These are phyloP conservation scores for Powellomyces hirtus DNA, from an alignment of 192 early-diverging fungal species.

Conservation along the genomic window DNA sequence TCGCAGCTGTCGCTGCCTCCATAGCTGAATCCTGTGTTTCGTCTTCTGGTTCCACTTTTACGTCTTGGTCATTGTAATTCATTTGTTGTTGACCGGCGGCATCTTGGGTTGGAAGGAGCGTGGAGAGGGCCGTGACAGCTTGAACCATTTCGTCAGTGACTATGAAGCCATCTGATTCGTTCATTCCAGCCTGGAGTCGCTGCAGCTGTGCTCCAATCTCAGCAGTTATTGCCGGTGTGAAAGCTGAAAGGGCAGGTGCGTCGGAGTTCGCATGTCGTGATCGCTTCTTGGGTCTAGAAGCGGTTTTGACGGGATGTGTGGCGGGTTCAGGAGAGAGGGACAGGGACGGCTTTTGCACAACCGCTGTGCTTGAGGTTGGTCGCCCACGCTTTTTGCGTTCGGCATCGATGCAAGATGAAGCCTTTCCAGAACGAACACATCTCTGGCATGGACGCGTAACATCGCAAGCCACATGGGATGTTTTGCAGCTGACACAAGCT, in stretches of 20 bases:
- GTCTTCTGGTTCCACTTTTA: background rate
- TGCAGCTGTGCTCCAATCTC: slow-evolving; percentile 15
- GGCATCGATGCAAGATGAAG: slow-evolving; percentile 50
- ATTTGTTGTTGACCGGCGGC: background rate
- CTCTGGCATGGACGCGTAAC: slow-evolving; percentile 51
- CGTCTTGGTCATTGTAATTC: no score
- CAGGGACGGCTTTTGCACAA: background rate
- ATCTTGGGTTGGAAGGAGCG: background rate
- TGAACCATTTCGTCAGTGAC: background rate
- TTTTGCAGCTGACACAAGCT: slow-evolving; percentile 38
- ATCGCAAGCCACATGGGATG: slow-evolving; percentile 43
- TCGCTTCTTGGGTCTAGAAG: background rate
- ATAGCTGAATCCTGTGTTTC: no score
- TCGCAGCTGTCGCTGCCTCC: background rate
- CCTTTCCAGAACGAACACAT: slow-evolving; percentile 50
- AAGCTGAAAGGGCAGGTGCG: background rate
- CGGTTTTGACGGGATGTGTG: background rate
- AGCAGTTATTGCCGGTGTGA: background rate
- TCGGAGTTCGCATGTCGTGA: background rate
- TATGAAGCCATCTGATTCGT: background rate
- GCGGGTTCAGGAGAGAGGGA: background rate
- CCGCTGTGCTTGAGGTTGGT: slow-evolving; percentile 25
- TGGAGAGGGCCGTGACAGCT: background rate
- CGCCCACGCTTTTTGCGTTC: slow-evolving; percentile 57
- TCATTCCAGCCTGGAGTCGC: background rate